Evolutionary conservation across 2,329 filamentous ascomycete genomes (phyloP).

Genomic region (Fusarium sp.): DNA sequence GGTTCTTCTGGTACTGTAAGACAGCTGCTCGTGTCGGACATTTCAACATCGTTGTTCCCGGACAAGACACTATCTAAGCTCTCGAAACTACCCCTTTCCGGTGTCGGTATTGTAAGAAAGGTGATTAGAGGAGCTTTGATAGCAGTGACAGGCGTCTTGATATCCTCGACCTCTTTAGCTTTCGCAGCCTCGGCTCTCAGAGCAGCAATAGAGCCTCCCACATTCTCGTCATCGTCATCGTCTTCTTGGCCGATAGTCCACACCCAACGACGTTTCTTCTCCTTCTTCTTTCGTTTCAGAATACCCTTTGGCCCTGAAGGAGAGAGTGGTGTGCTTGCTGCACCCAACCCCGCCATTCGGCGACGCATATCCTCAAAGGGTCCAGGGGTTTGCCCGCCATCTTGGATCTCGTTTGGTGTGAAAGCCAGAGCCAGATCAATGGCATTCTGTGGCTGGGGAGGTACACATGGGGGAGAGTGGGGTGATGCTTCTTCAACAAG

Average conservation of each 20-base stretch:
- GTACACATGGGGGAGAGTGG: constrained; percentile 55
- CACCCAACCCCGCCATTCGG: constrained; percentile 65
- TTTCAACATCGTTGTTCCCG: constrained; percentile 60
- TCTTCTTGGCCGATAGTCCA: constrained; percentile 75
- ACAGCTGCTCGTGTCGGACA: constrained; percentile 64
- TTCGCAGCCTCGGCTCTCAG: constrained; percentile 54
- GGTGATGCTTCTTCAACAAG: constrained; percentile 71
- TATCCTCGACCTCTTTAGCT: constrained; percentile 30
- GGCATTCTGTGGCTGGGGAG: constrained; percentile 56
- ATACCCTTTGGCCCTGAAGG: constrained; percentile 61
- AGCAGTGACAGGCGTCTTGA: constrained; percentile 45
- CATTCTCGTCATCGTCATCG: constrained; percentile 61
- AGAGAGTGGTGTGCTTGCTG: constrained; percentile 58
- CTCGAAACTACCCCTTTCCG: constrained; percentile 58
- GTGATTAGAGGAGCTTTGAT: constrained; percentile 38
- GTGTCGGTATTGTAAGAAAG: constrained; percentile 56
- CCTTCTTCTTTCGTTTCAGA: constrained; percentile 68
- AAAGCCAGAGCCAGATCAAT: constrained; percentile 68
- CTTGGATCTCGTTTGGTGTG: constrained; percentile 68
- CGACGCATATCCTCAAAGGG: constrained; percentile 75
- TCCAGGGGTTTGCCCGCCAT: constrained; percentile 74
- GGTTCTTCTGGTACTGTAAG: constrained; percentile 52
- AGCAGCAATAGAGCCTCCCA: constrained; percentile 61
- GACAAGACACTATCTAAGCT: constrained; percentile 28
- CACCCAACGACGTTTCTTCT: constrained; percentile 75